Evolutionary conservation across 371 early-diverging fungal genomes (phyloP), one percentile per base, ranked within the genome.

Genomic region (Mucor mucedo): DNA sequence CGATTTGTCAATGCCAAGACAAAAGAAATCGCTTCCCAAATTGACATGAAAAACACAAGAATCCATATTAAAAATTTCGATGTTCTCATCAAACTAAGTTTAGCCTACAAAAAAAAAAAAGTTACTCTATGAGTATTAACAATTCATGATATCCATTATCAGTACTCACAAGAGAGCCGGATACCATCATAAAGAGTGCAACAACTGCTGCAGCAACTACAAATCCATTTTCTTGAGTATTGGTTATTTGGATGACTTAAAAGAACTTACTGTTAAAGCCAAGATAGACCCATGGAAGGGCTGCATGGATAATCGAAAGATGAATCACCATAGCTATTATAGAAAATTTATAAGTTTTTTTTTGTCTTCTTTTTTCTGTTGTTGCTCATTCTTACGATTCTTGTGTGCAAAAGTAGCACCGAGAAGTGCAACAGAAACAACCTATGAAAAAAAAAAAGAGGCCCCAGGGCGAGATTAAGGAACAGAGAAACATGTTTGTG

Each of bases 401-500:
- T 71, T 76, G 52, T 80, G 73, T 59, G 76, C 62, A 58, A 80
- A 76, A 33, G 81, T 80, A 14, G 74, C 69, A 5, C 54, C 75
- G 28, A 80, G 55, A 38, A 80, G 58, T 33, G 71, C 66, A 44
- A 68, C 55, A 10, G 78, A 74, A 11, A 78, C 73, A 27, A 68
- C 62, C 80, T 80, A 64, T 14, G 44, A 40, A 33, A 11, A 63
- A 28, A 28, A 16, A 14, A n/a, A 42, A 32, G 56, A 13, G 42
- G 9, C 5, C 4, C 35, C 35, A 35, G 35, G 35, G 35, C 6
- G 27, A 13, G 29, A 4, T 8, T 21, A 21, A 21, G 11, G 44
- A 42, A 42, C 35, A 35, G 21, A 21, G 21, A 21, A 21, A 21
- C 21, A 21, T 21, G n/a, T 21, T 21, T 21, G 21, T n/a, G 16